Percentiles rank a stretch among this genome's conserved stretches.
These are phyloP conservation scores for Fusarium pseudocircinatum DNA, from an alignment of 2,329 filamentous ascomycete species.

Conservation along the genomic window DNA sequence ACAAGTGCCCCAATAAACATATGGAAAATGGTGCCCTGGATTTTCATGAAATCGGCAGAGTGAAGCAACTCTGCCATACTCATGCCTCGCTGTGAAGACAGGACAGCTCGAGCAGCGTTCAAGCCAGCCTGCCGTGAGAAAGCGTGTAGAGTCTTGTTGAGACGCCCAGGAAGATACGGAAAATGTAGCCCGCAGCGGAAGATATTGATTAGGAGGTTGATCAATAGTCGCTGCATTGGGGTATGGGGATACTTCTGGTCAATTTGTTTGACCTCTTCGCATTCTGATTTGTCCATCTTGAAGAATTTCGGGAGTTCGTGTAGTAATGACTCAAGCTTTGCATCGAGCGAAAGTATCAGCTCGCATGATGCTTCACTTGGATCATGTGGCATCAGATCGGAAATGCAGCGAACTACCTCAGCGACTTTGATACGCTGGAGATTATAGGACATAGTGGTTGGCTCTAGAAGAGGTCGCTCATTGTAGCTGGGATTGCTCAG, in stretches of 20 bases:
- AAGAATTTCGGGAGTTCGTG: background rate
- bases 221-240: background rate
- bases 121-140: background rate
- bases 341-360: background rate
- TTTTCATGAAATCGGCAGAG: background rate
- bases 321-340: background rate
- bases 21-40: background rate
- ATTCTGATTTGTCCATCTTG: background rate
- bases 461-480: background rate
- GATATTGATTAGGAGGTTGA: background rate
- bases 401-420: background rate
- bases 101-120: background rate
- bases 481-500: fast-evolving
- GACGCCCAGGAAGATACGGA: background rate
- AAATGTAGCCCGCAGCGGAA: background rate
- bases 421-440: background rate
- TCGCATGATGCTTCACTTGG: background rate
- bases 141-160: background rate
- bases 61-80: background rate
- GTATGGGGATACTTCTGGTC: background rate
- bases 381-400: background rate
- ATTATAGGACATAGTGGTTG: background rate
- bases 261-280: background rate
- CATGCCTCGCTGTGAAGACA: background rate
- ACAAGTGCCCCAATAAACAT: background rate